A percentile compares a stretch with the other conserved stretches of the same genome.
phyloP scores from a whole-genome alignment of 345 rosid genomes.

The Gossypium stocksii region DNA sequence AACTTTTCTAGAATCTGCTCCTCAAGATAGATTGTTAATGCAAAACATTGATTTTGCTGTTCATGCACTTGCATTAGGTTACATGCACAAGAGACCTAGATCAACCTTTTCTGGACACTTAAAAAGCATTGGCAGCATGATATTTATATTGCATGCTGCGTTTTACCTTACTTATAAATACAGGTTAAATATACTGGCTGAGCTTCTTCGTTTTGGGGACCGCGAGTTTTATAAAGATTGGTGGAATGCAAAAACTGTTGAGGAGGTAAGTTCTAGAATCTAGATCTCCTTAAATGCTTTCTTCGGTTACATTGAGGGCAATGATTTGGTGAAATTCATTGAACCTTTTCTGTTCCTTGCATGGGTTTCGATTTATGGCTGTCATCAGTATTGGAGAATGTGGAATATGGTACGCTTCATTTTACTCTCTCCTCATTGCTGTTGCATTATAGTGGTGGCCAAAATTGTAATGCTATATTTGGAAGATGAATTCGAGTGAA shows the following conservation, averaged over 20 bases:
- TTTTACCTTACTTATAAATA: slow-evolving; percentile 7
- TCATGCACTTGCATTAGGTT: not conserved
- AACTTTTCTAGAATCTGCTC: not conserved
- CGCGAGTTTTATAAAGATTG: slow-evolving; percentile 97
- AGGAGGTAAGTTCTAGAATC: slow-evolving; percentile 58
- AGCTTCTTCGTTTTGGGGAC: slow-evolving; percentile 93
- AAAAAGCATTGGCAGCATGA: not conserved
- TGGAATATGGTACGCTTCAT: slow-evolving; percentile 93
- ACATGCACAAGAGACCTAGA: not conserved
- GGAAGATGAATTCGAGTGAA: not conserved
- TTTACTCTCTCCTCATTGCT: slow-evolving; percentile 13
- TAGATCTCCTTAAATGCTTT: slow-evolving; percentile 7
- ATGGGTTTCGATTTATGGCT: slow-evolving; percentile 27
- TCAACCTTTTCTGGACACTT: not conserved
- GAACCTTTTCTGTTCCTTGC: slow-evolving; percentile 5
- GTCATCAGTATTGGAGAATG: slow-evolving; percentile 92
- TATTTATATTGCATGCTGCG: slow-evolving; percentile 1
- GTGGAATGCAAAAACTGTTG: slow-evolving; percentile 99
- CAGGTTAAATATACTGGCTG: slow-evolving; percentile 96
- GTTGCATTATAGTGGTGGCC: not conserved
- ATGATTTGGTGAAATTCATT: slow-evolving; percentile 16
- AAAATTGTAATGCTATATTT: not conserved
- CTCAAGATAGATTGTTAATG: not conserved
- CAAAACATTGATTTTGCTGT: not conserved
- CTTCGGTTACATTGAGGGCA: slow-evolving; percentile 15